Conservation (phyloP, 306 rosid species). For the Cercis canadensis region DNA sequence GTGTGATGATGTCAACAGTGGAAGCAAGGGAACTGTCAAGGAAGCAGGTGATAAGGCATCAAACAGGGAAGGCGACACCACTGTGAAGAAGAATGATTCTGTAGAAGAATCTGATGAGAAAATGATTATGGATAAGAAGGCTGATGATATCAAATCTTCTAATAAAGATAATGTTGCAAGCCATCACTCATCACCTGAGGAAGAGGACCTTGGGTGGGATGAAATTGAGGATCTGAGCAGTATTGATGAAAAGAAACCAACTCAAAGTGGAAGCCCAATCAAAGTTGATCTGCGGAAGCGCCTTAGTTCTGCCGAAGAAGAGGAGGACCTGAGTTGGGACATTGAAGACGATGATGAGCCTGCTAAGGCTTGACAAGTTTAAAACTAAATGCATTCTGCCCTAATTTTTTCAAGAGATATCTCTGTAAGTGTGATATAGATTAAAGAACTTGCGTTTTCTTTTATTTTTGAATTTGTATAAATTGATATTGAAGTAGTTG, state of each 20-base stretch:
- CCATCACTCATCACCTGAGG: conserved; percentile 49
- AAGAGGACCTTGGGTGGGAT: conserved; percentile 91
- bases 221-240: conserved; percentile 88
- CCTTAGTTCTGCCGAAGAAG: conserved; percentile 73
- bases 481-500: conserved; percentile 36
- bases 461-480: background rate
- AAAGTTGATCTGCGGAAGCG: conserved; percentile 66
- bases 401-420: conserved; percentile 29
- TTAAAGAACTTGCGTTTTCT: conserved; percentile 10
- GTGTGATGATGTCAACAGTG: conserved; percentile 10
- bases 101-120: conserved; percentile 44
- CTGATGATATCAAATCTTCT: conserved; percentile 44
- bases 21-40: conserved; percentile 24
- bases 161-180: conserved; percentile 46
- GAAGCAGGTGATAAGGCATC: conserved; percentile 36
- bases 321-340: conserved; percentile 94
- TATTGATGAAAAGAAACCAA: conserved; percentile 66
- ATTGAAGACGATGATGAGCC: conserved; percentile 73
- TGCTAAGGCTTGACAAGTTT: conserved; percentile 51
- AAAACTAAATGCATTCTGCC: conserved; percentile 26
- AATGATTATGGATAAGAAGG: conserved; percentile 35
- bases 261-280: conserved; percentile 42
- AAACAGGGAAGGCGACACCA: conserved; percentile 44
- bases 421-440: conserved; percentile 33
- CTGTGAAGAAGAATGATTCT: conserved; percentile 44